Base-by-base conservation (phyloP, 2,329 filamentous ascomycete species). In the Diaporthe australafricana region DNA sequence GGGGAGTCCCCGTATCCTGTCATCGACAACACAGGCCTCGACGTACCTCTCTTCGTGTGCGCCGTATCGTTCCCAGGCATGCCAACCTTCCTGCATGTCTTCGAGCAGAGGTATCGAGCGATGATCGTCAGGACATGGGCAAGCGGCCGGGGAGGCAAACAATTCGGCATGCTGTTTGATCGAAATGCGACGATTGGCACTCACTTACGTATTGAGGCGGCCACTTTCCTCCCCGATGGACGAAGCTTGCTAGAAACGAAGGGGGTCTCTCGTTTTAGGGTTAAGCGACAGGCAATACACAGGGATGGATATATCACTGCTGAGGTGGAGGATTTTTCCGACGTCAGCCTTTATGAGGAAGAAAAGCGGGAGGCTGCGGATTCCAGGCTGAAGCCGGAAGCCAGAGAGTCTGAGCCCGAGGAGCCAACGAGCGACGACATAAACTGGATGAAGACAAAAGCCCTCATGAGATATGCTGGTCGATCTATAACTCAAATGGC, bases 21-120 rank as follows among this genome's bases (percentile, higher is more conserved):
- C 7, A 9, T 62, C 12, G 85, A 86, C 1, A 81, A 86, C 56
- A 87, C 87, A 5, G 89, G 90, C 12, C 85, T 90, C 22, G 88
- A 91, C 45, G 88, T 92, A 5, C 89, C 94, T 0, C 84, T 98
- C 0, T 98, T 98, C 76, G 88, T 97, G 40, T 96, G 93, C 81
- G 94, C 94, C 0, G 82, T 97, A 11, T 89, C 94, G 0, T 96
- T 96, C 76, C 95, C 95, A 1, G 86, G 87, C 1, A 94, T 96
- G 89, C 94, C 93, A 0, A 95, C 94, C 0, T 96, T 96, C 76
- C 84, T 98, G 3, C 93, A 97, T 77, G 89, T 98, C n/a, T 98
- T 97, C 78, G 95, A 98, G 80, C 93, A 94, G n/a, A 89, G 93
- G 8, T 98, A 98, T 79, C 90, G 94, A 9, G 86, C 96, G n/a